These are phyloP conservation scores for Hortaea sp. DNA, from an alignment of 2,329 filamentous ascomycete species.

Conservation along the genomic window DNA sequence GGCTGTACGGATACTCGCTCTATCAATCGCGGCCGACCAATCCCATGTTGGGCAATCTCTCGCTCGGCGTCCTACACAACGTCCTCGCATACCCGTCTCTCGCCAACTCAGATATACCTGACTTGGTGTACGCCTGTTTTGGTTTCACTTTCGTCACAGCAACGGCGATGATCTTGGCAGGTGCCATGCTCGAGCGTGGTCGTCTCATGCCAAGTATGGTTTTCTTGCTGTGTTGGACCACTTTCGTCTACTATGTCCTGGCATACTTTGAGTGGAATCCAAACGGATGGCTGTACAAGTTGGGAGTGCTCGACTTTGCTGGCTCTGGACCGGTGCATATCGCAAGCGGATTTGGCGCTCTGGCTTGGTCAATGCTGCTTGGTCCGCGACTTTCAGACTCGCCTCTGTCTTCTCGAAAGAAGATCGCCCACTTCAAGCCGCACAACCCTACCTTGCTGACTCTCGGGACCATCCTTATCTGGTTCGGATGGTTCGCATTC, in stretches of 20 bases:
- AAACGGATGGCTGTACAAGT: constrained; percentile 64
- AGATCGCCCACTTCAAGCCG: constrained; percentile 22
- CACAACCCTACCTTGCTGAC: constrained; percentile 92
- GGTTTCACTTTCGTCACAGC: constrained; percentile 50
- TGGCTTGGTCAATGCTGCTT: constrained; percentile 86
- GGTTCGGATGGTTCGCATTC: constrained; percentile 77
- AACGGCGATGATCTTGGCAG: constrained; percentile 23
- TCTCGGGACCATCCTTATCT: constrained; percentile 84
- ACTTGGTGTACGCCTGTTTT: constrained; percentile 77
- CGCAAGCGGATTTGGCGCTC: constrained; percentile 66
- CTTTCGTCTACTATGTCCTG: constrained; percentile 81
- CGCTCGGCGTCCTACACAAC: constrained; percentile 26
- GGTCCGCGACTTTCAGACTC: constrained; percentile 77
- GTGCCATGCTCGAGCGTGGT: constrained; percentile 76
- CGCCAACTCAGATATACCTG: constrained; percentile 62
- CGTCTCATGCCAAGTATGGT: constrained; percentile 80
- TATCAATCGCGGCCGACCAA: too few relatives aligned
- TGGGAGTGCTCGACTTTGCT: constrained; percentile 80
- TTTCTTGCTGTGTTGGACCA: constrained; percentile 91
- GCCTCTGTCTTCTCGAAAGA: constrained; percentile 72
- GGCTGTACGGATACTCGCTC: too few relatives aligned
- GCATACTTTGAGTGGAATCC: constrained; percentile 94
- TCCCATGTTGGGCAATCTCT: too few relatives aligned
- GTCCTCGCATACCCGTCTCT: constrained; percentile 68
- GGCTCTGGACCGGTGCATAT: constrained; percentile 89